Evolutionary conservation across 768 basidiomycete species (phyloP), one percentile per base, ranked within the genome.

Genomic region (Boletus subparvulus): DNA sequence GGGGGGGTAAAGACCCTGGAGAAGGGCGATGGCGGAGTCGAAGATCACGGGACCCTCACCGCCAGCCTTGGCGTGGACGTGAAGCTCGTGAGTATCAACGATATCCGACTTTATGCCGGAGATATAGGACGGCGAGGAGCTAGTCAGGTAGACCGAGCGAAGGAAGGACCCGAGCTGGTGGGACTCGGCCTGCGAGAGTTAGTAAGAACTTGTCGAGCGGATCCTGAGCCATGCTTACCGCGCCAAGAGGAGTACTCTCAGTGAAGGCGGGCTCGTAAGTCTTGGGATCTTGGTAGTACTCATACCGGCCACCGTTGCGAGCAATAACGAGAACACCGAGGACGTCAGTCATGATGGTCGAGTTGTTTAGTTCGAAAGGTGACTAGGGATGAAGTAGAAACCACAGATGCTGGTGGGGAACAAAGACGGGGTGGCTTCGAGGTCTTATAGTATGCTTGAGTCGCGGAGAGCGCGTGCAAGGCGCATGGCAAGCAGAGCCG

Each of bases 1-100:
- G n/a, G 92, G 90, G 24, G 92, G 92, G 80, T 86, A 92, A 47
- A 94, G 78, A 42, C 92, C 91, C 73, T 94, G 93, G 41, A 92
- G 81, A 51, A 92, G 77, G 32, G 92, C 91, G 51, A 88, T 87
- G 33, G 90, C 86, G 7, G 88, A 88, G 78, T 94, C 91, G 72
- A 91, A 90, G 62, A 93, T 90, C 50, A 89, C 86, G n/a, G 84
- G 78, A 46, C 92, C 91, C 69, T 94, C 92, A 49, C 85, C 86
- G 45, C 91, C 90, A 51, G 85, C 86, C 75, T 94, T 93, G 70
- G 88, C 89, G 60, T 84, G 85, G 51, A 88, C 80, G 62, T 86
- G 85, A 64, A 93, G 78, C 69, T 90, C 82, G 63, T 77, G 80
- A 68, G 86, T 87, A 76, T 89, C 80, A 35, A 87, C 87, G 63